A percentile compares a stretch with the other conserved stretches of the same genome.
Evolutionary conservation across 176 grass and related monocot species (phyloP).

Genomic region (Aegilops speltoides): DNA sequence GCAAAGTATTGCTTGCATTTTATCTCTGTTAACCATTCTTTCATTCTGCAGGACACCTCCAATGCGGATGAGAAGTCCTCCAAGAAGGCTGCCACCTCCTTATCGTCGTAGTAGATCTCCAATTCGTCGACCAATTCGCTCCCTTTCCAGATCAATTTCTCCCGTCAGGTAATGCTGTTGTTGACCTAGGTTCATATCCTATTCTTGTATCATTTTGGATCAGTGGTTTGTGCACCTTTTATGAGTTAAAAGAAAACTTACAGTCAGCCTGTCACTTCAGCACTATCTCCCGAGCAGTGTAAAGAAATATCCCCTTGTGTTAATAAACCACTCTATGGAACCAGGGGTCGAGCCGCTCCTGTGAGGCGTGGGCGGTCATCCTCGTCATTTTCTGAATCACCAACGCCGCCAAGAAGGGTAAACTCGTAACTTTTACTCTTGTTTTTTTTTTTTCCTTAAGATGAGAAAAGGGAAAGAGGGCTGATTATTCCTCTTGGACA

Average conservation of each 20-base stretch:
- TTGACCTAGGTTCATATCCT: neutral
- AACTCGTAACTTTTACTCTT: neutral
- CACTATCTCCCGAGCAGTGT: neutral
- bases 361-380: slow-evolving; percentile 63
- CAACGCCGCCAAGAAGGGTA: slow-evolving; percentile 64
- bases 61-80: slow-evolving; percentile 67
- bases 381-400: slow-evolving; percentile 73
- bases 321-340: slow-evolving; percentile 9
- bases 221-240: slow-evolving; percentile 30
- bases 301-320: too few relatives aligned
- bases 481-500: slow-evolving; percentile 14
- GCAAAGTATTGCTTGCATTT: neutral
- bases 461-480: neutral
- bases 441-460: neutral
- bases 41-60: slow-evolving; percentile 56
- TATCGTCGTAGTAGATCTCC: slow-evolving; percentile 55
- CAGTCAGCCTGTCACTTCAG: neutral
- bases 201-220: neutral
- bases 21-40: neutral
- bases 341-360: slow-evolving; percentile 58
- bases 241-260: neutral
- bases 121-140: slow-evolving; percentile 48
- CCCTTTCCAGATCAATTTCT: slow-evolving; percentile 43
- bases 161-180: slow-evolving; percentile 59
- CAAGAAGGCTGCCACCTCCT: slow-evolving; percentile 69